A percentile compares a stretch with the other conserved stretches of the same genome.
These are phyloP conservation scores for Cryphonectria japonica DNA, from an alignment of 2,329 filamentous ascomycete genomes.

Conservation along the genomic window DNA sequence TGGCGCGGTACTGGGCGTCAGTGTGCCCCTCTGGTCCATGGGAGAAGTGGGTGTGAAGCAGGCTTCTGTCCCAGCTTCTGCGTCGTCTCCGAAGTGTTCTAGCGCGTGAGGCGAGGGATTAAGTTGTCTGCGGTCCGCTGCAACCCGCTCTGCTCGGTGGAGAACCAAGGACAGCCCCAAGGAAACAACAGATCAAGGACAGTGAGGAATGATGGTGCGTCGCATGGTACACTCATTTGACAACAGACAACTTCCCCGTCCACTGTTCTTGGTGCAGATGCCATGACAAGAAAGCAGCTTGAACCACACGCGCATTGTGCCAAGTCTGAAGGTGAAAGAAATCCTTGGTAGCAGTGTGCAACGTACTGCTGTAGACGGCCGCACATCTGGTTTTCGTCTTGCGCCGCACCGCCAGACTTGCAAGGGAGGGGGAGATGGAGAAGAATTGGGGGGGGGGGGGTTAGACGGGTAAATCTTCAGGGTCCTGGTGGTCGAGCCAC, in stretches of 20 bases:
- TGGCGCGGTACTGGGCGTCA: slow-evolving; percentile 20
- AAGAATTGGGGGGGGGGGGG: background rate
- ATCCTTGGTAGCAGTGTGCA: background rate
- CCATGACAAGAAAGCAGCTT: background rate
- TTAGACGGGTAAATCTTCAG: background rate
- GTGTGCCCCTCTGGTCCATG: background rate
- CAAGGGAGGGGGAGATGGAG: background rate
- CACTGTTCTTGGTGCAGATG: background rate
- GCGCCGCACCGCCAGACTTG: background rate
- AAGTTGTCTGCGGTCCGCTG: background rate
- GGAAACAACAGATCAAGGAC: background rate
- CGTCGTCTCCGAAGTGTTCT: slow-evolving; percentile 16
- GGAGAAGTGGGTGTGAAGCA: slow-evolving; percentile 28
- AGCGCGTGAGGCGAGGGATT: slow-evolving; percentile 26
- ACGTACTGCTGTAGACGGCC: background rate
- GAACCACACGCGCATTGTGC: background rate
- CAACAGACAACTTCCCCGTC: background rate
- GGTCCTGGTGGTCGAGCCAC: slow-evolving; percentile 2
- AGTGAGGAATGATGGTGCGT: background rate
- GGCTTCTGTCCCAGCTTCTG: slow-evolving; percentile 27
- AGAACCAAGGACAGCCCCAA: background rate
- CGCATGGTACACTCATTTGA: background rate
- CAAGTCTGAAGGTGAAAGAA: background rate
- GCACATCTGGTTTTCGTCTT: background rate
- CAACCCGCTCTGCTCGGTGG: background rate